Base-by-base conservation (phyloP, 805 yeast genomes). In the Candida saitoana region DNA sequence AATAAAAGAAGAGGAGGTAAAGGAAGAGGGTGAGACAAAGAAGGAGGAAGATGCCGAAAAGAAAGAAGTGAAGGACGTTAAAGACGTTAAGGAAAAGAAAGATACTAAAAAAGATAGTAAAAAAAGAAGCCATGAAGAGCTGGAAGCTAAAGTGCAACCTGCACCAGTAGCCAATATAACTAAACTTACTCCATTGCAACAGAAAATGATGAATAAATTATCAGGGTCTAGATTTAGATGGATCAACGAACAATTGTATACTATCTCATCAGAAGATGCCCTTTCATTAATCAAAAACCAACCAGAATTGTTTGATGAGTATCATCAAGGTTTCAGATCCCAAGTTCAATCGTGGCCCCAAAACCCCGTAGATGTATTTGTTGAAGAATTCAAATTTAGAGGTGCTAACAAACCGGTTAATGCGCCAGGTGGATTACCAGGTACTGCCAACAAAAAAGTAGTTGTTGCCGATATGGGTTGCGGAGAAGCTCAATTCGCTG, bases 301-400 rank as follows among this genome's bases (percentile, higher is more conserved):
- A 52, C 99, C 99, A 0, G 79, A 80, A 18, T 70, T 93, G 46
- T 93, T 90, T 60, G 93, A 87, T 50, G 98, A 91, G 57, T 93
- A 93, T 55, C 99, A 95, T 59, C 84, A 81, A 43, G 99, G 99
- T 0, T 93, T 93, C 72, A 74, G 95, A 52, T 83, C 90, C 11
- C 99, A 93, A 62, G 98, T 93, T 14, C 89, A 86, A 56, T 75
- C 88, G 16, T 93, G 99, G 99, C 99, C 99, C 2, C 96, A 91
- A 64, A 93, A 93, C 56, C 99, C 99, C 1, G 96, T 93, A n/a
- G 84, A 89, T 63, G 84, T 84, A 2, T 86, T 89, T 64, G 90
- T 87, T 2, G 69, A 77, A 7, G 87, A 84, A 54, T 73, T 93
- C 42, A 77, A 77, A 46, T 56, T 62, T 20, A 70, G 88, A 54